Evolutionary conservation across 1,284 basidiomycete genomes (phyloP).

Genomic region (Rhodotorula mucilaginosa): DNA sequence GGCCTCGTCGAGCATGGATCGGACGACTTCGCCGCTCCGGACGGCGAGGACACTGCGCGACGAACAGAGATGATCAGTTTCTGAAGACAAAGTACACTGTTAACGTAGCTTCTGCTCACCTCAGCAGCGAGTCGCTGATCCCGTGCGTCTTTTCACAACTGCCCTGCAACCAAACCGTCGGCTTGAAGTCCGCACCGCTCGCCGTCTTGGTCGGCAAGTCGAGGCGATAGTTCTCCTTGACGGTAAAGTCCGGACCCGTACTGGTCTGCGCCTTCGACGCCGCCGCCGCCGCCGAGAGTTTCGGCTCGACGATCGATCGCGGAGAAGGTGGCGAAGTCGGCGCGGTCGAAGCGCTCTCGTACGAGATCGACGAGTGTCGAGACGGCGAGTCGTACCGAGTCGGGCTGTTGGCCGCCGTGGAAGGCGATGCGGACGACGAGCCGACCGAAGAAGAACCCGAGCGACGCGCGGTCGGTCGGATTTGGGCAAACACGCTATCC

Average conservation of each 20-base stretch:
- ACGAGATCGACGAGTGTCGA: not conserved
- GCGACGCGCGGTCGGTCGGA: not conserved
- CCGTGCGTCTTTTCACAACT: constrained; percentile 61
- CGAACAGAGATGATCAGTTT: not conserved
- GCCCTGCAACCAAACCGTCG: constrained; percentile 60
- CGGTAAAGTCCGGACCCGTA: not conserved
- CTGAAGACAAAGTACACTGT: not conserved
- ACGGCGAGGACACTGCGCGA: constrained; percentile 37
- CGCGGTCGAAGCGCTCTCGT: not conserved
- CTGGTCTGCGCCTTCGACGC: too few relatives aligned
- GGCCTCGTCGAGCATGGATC: constrained; percentile 27
- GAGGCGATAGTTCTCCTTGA: constrained; percentile 47
- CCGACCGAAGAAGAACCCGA: constrained; percentile 1
- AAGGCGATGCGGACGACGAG: not conserved
- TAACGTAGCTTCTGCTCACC: constrained; percentile 40
- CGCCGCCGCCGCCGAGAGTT: not conserved
- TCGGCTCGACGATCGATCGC: not conserved
- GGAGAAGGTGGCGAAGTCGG: constrained; percentile 12
- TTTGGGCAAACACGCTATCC: not conserved
- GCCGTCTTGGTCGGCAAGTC: constrained; percentile 50
- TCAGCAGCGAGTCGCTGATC: constrained; percentile 60
- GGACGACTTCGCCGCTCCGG: constrained; percentile 37
- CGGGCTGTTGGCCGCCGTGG: not conserved
- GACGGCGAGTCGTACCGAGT: constrained; percentile 5
- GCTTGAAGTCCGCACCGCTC: constrained; percentile 45